Evolutionary conservation across 2,329 filamentous ascomycete genomes (phyloP), one percentile per base, ranked within the genome.

Genomic region (Tolypocladium ovalisporum): DNA sequence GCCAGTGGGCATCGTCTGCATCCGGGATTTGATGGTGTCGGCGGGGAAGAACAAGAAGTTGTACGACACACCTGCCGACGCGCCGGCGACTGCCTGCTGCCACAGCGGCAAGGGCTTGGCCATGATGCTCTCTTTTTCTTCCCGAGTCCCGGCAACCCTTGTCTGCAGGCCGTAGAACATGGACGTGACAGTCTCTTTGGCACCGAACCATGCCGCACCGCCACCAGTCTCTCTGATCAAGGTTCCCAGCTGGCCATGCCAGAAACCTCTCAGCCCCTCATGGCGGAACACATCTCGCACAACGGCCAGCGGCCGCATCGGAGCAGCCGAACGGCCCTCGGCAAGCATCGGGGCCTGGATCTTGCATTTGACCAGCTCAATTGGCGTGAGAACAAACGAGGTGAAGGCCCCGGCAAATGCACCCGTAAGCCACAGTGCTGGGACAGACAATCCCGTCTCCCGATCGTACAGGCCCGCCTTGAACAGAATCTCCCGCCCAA

Each of bases 11-110:
- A 88, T 82, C 0, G 94, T 99, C 75, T 99, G 94, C 86, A 99
- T 96, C 53, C 93, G 85, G 22, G 89, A 95, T 75, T 99, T 99
- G 76, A 99, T 88, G 0, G 94, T 99, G 70, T 99, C 94, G 54
- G 94, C 94, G 0, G 94, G 94, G 70, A 94, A 99, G 78, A 97
- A 97, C 27, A 96, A 76, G 69, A 97, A 97, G 71, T 99, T 99
- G 75, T 99, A 99, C 39, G 85, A 86, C 76, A 97, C 89, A 56
- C 94, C 94, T 4, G 93, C 94, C 9, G 86, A 84, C 3, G 93
- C 93, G 47, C 93, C 93, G 1, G 92, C 89, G 24, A 90, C 70
- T 67, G 95, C 90, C 71, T 96, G 91, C 73, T 97, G 90, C 80
- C 88, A 89, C 6, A 97, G 72, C 6, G 90, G 88, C 12, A 97